Evolutionary conservation across 805 yeast species (phyloP).

Genomic region (Brettanomyces bruxellensis): DNA sequence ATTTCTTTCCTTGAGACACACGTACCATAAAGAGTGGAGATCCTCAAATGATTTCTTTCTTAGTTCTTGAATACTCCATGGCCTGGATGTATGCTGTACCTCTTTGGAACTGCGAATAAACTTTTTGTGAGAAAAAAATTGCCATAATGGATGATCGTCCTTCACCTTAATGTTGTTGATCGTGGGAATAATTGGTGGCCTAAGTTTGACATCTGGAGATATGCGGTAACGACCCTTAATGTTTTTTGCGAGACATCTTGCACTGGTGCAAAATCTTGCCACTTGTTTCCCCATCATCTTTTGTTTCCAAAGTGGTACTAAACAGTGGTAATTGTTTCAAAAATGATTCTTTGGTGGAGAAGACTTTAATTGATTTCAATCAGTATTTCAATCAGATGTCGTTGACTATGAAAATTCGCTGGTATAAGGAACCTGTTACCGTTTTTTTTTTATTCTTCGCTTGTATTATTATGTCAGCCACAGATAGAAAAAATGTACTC

Average conservation of each 20-base stretch:
- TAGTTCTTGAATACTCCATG: slow-evolving; percentile 85
- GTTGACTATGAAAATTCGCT: too few relatives aligned
- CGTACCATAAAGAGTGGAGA: slow-evolving; percentile 85
- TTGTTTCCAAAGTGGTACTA: neutral
- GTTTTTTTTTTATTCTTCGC: too few relatives aligned
- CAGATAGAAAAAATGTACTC: too few relatives aligned
- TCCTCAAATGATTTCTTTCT: slow-evolving; percentile 90
- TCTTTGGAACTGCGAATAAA: slow-evolving; percentile 54
- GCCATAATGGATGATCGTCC: slow-evolving; percentile 93
- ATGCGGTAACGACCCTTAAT: slow-evolving; percentile 26
- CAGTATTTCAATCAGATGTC: too few relatives aligned
- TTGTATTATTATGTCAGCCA: too few relatives aligned
- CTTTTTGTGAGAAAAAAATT: slow-evolving; percentile 62
- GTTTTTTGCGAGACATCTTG: slow-evolving; percentile 24
- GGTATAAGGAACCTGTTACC: too few relatives aligned
- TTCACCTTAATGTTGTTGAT: slow-evolving; percentile 60
- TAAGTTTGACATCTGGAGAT: slow-evolving; percentile 41
- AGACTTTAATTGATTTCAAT: too few relatives aligned
- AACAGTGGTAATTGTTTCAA: too few relatives aligned
- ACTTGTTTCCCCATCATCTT: slow-evolving; percentile 9
- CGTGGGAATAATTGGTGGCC: slow-evolving; percentile 83
- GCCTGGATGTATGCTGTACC: slow-evolving; percentile 46
- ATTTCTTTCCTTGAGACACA: slow-evolving; percentile 77
- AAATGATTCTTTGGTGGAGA: too few relatives aligned
- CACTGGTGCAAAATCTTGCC: slow-evolving; percentile 27